A percentile compares a stretch with the other conserved stretches of the same genome.
Conservation (phyloP, 257 asterid species). For the Asclepias syriaca region DNA sequence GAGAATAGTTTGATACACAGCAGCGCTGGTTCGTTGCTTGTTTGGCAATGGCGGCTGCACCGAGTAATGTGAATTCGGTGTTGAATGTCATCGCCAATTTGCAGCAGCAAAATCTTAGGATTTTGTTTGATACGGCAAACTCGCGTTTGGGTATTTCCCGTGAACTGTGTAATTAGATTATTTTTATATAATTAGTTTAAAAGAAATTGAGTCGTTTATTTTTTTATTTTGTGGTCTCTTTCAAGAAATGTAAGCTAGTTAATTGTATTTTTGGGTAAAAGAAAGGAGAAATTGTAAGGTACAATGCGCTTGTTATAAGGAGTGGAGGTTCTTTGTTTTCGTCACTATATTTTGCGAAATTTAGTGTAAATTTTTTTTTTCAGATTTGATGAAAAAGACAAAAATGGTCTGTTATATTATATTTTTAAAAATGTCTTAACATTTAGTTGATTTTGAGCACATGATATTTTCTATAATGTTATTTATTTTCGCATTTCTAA, state of each 20-base stretch:
- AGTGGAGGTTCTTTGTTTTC: too few relatives aligned
- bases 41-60: slow-evolving; percentile 80
- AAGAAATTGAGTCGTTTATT: too few relatives aligned
- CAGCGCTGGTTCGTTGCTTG: slow-evolving; percentile 74
- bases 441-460: too few relatives aligned
- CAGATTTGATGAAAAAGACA: too few relatives aligned
- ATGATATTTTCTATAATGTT: too few relatives aligned
- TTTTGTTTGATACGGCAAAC: slow-evolving; percentile 61
- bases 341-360: too few relatives aligned
- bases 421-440: too few relatives aligned
- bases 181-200: too few relatives aligned
- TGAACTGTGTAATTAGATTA: slow-evolving; percentile 62
- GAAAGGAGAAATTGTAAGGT: background rate
- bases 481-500: too few relatives aligned
- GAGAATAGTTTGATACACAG: slow-evolving; percentile 86
- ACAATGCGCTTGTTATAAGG: background rate
- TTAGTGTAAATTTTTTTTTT: too few relatives aligned
- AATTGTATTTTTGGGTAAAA: background rate
- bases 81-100: slow-evolving; percentile 75
- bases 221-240: background rate
- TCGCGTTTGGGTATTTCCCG: slow-evolving; percentile 76
- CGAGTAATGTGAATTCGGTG: slow-evolving; percentile 58
- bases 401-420: too few relatives aligned
- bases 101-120: slow-evolving; percentile 90
- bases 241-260: too few relatives aligned